A percentile compares a stretch with the other conserved stretches of the same genome.
Conservation (phyloP, 768 basidiomycete species). For the Tulasnella sp. region DNA sequence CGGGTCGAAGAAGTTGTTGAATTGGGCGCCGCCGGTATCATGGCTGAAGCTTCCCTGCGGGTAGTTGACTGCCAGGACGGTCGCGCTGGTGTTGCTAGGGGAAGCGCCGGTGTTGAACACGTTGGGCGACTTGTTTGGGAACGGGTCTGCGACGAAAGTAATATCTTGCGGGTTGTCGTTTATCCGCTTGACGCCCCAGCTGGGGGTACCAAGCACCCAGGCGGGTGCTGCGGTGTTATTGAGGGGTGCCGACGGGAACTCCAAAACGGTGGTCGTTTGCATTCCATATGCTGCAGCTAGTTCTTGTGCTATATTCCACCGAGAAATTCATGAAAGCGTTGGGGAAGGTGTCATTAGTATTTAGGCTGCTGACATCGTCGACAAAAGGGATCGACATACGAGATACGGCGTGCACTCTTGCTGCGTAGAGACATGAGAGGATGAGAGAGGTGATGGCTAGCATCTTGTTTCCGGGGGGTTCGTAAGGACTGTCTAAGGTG, state of each 20-base stretch:
- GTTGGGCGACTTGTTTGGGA: slow-evolving; percentile 54
- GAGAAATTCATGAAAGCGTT: background rate
- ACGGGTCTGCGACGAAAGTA: slow-evolving; percentile 69
- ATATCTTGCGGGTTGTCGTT: slow-evolving; percentile 55
- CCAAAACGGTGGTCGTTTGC: background rate
- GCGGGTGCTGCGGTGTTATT: background rate
- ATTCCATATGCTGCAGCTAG: slow-evolving; percentile 27
- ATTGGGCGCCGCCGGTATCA: slow-evolving; percentile 66
- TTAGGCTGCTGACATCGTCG: background rate
- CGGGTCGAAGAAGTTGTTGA: slow-evolving; percentile 69
- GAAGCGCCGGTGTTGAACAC: slow-evolving; percentile 37
- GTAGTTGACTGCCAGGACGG: slow-evolving; percentile 65
- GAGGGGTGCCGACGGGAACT: slow-evolving; percentile 26
- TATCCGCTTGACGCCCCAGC: slow-evolving; percentile 18
- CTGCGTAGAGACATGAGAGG: slow-evolving; percentile 10
- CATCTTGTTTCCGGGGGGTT: slow-evolving; percentile 3
- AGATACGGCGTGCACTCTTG: slow-evolving; percentile 10
- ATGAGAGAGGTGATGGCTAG: slow-evolving; percentile 28
- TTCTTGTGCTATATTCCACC: background rate
- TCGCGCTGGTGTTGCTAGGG: slow-evolving; percentile 40
- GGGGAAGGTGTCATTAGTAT: background rate
- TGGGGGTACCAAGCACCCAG: background rate
- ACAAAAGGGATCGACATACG: background rate
- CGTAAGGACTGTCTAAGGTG: slow-evolving; percentile 4
- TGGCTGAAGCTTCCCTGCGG: slow-evolving; percentile 62